Conservation (phyloP, 352 stramenopile genomes). For the Pythium phragmiticola region DNA sequence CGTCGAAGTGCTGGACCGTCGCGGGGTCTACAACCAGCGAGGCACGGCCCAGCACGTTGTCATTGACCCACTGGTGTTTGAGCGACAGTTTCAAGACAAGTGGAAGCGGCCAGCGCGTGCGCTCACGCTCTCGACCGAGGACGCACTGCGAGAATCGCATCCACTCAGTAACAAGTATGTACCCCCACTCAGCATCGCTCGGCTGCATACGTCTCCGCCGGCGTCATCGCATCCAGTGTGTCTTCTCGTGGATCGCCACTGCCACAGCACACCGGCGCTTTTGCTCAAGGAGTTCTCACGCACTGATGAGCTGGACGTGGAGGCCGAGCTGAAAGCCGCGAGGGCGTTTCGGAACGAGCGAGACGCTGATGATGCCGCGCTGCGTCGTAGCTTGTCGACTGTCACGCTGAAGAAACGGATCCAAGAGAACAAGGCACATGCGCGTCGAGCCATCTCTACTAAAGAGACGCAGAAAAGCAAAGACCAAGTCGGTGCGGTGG, state of each 20-base stretch:
- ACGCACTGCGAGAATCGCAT: constrained; percentile 38
- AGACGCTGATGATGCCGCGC: constrained; percentile 49
- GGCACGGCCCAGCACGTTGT: constrained; percentile 45
- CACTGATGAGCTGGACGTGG: constrained; percentile 2
- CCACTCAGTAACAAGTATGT: constrained; percentile 53
- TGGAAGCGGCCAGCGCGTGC: constrained; percentile 27
- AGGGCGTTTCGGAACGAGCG: constrained; percentile 2
- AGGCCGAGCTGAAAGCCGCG: constrained; percentile 4
- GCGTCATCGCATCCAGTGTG: not conserved
- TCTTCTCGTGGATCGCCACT: constrained; percentile 20
- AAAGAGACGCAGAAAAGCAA: constrained; percentile 1
- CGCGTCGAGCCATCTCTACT: constrained; percentile 18
- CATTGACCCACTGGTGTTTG: constrained; percentile 52
- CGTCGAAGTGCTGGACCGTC: constrained; percentile 56
- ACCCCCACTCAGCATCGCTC: constrained; percentile 47
- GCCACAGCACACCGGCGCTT: constrained; percentile 24
- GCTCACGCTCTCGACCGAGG: constrained; percentile 40
- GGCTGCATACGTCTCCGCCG: constrained; percentile 28
- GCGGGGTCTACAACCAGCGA: constrained; percentile 24
- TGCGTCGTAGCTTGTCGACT: constrained; percentile 58
- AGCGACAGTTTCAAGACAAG: constrained; percentile 62
- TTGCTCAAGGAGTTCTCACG: constrained; percentile 13
- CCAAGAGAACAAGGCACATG: constrained; percentile 36
- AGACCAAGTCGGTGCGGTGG: not conserved
- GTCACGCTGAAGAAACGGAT: constrained; percentile 58